Percentiles rank a stretch among this genome's conserved stretches.
These are phyloP conservation scores for Tolypocladium endophyticum DNA, from an alignment of 2,329 filamentous ascomycete genomes.

Conservation along the genomic window DNA sequence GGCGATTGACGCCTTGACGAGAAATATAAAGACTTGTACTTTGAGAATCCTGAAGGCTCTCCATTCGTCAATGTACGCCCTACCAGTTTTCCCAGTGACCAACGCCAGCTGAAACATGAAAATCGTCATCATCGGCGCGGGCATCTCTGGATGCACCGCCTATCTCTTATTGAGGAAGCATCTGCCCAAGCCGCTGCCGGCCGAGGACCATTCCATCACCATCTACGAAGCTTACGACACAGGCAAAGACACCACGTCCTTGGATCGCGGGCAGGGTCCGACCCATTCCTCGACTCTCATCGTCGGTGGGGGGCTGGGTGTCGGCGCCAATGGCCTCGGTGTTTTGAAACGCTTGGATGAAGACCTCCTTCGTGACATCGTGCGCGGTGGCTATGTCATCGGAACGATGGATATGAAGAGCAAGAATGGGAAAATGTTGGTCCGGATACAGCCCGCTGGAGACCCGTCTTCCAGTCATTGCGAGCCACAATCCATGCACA, in stretches of 20 bases:
- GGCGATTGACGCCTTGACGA: background rate
- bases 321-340: constrained; percentile 13
- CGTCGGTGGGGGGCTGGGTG: constrained; percentile 12
- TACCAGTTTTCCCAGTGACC: background rate
- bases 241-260: constrained; percentile 5
- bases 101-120: constrained; percentile 8
- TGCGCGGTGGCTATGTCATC: constrained; percentile 10
- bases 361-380: constrained; percentile 10
- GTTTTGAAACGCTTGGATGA: constrained; percentile 13
- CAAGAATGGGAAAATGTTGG: constrained; percentile 11
- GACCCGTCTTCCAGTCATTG: background rate
- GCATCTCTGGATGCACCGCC: constrained; percentile 12
- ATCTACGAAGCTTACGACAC: constrained; percentile 15
- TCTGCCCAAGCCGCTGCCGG: constrained; percentile 2
- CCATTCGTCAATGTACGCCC: background rate
- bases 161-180: constrained; percentile 14
- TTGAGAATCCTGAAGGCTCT: background rate
- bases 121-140: constrained; percentile 13
- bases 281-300: constrained; percentile 13
- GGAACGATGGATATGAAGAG: constrained; percentile 11
- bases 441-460: constrained; percentile 7
- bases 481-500: constrained; percentile 5
- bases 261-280: constrained; percentile 7
- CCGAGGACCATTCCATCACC: constrained; percentile 8
- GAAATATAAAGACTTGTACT: background rate